Conservation (phyloP, 768 basidiomycete genomes). For the Naganishia vishniacii region DNA sequence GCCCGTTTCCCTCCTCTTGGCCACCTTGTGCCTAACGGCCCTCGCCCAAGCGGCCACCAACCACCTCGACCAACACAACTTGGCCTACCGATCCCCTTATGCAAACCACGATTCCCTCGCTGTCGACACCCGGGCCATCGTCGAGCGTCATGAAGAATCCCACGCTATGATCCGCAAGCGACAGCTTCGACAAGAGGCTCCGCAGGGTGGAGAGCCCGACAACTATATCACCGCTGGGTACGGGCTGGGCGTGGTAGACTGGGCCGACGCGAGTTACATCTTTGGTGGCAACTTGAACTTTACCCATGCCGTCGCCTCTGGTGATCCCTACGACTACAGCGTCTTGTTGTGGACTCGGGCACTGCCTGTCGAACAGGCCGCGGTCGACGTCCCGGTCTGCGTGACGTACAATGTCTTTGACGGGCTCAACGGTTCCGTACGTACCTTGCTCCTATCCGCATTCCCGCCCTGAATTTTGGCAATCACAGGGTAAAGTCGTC, state of each 20-base stretch:
- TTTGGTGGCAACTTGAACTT: constrained; percentile 31
- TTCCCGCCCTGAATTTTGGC: not conserved
- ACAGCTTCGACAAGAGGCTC: constrained; percentile 15
- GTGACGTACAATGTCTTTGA: constrained; percentile 53
- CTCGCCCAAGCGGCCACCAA: constrained; percentile 15
- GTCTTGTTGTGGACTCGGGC: constrained; percentile 62
- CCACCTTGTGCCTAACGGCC: constrained; percentile 8
- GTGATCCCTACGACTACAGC: constrained; percentile 57
- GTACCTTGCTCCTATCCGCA: not conserved
- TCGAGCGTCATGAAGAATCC: constrained; percentile 23
- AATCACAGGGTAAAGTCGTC: constrained; percentile 43
- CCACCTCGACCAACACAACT: constrained; percentile 26
- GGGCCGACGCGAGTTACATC: constrained; percentile 27
- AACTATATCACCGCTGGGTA: constrained; percentile 30
- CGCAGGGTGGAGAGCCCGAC: constrained; percentile 18
- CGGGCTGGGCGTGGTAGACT: constrained; percentile 30
- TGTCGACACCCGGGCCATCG: constrained; percentile 22
- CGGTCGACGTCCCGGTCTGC: constrained; percentile 57
- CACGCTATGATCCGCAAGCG: constrained; percentile 17
- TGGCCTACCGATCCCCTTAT: constrained; percentile 30
- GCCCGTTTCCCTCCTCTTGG: not conserved
- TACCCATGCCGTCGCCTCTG: constrained; percentile 44
- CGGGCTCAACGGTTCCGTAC: constrained; percentile 33
- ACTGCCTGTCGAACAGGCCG: constrained; percentile 47
- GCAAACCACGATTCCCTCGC: constrained; percentile 26